These are phyloP conservation scores for Medicago truncatula DNA, from an alignment of 306 rosid genomes.

Conservation along the genomic window MtrunA17r5.0-ANR NC_053048.1:43714001-43714500, in stretches of 20 bases:
- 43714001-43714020: background rate
- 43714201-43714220: conserved; percentile 21
- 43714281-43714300: background rate
- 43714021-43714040: conserved; percentile 16
- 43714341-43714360: conserved; percentile 28
- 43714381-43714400: conserved; percentile 25
- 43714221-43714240: background rate
- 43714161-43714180: conserved; percentile 25
- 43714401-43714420: background rate
- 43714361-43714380: conserved; percentile 8
- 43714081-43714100: conserved; percentile 90
- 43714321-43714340: conserved; percentile 8
- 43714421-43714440: background rate
- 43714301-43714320: conserved; percentile 10
- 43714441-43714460: conserved; percentile 35
- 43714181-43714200: conserved; percentile 1
- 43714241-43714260: too few species aligned
- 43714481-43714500: conserved; percentile 74
- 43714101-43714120: conserved; percentile 90
- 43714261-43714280: too few species aligned
- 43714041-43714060: conserved; percentile 57
- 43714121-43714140: conserved; percentile 83
- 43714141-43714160: conserved; percentile 93
- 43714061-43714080: conserved; percentile 97
- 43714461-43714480: conserved; percentile 58